A percentile compares a stretch with the other conserved stretches of the same genome.
Evolutionary conservation across 371 early-diverging fungal genomes (phyloP).

Genomic region (Mucor sp.): DNA sequence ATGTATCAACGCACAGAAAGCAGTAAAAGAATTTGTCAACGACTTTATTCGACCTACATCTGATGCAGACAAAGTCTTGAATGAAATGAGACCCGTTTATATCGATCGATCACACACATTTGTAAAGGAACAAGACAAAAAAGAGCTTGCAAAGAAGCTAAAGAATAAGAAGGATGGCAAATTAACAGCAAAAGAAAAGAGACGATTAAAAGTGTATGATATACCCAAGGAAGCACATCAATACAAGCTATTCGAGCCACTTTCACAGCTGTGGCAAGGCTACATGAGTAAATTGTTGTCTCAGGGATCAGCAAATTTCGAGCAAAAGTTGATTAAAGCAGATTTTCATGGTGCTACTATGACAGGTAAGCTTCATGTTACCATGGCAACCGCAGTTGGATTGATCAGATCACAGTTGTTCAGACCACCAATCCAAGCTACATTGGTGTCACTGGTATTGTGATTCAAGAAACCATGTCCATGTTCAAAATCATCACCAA

Average conservation of each 20-base stretch:
- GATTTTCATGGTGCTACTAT: conserved; percentile 85
- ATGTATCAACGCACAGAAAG: not conserved
- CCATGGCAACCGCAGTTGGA: not conserved
- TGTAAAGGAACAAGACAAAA: conserved; percentile 21
- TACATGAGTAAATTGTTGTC: conserved; percentile 74
- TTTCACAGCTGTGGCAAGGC: conserved; percentile 80
- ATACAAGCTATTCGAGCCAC: conserved; percentile 69
- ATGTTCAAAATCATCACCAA: conserved; percentile 80
- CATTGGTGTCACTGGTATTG: conserved; percentile 80
- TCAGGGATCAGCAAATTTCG: conserved; percentile 38
- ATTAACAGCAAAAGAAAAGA: conserved; percentile 66
- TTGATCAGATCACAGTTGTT: conserved; percentile 49
- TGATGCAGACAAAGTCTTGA: conserved; percentile 5
- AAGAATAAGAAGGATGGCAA: conserved; percentile 39
- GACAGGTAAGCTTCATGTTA: conserved; percentile 55
- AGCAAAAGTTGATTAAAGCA: conserved; percentile 76
- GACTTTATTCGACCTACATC: conserved; percentile 23
- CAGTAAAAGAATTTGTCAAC: conserved; percentile 18
- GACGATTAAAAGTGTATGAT: conserved; percentile 62
- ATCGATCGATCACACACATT: conserved; percentile 21
- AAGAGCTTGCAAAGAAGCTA: conserved; percentile 18
- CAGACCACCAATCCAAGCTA: conserved; percentile 81
- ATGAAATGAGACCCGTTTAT: conserved; percentile 11
- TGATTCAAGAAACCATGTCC: conserved; percentile 88
- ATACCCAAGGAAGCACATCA: conserved; percentile 57